Conservation (phyloP, 2,329 filamentous ascomycete species). For the Colletotrichum destructivum region DNA sequence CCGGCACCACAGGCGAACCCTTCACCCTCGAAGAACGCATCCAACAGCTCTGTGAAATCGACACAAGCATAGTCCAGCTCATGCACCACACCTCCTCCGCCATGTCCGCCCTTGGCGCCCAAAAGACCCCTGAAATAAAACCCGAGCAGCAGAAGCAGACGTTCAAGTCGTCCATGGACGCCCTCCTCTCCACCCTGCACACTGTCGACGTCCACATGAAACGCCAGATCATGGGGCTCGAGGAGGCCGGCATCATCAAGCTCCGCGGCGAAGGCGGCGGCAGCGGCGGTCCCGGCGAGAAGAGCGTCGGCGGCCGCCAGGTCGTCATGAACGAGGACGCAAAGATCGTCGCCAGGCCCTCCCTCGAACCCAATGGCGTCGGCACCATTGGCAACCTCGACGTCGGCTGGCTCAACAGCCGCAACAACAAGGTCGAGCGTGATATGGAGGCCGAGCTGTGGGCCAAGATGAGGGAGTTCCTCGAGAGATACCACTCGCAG, state of each 20-base stretch:
- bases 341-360: constrained; percentile 50
- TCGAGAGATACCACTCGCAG: constrained; percentile 49
- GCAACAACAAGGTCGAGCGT: constrained; percentile 84
- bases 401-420: constrained; percentile 90
- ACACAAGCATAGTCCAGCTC: constrained; percentile 67
- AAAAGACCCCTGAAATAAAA: constrained; percentile 60
- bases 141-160: constrained; percentile 60
- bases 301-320: constrained; percentile 43
- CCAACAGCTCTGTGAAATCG: constrained; percentile 83
- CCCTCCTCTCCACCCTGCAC: constrained; percentile 82
- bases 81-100: constrained; percentile 62
- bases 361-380: constrained; percentile 68
- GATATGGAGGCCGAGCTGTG: constrained; percentile 89
- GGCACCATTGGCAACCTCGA: constrained; percentile 77
- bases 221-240: constrained; percentile 82
- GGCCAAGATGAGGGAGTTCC: constrained; percentile 58
- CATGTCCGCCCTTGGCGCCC: constrained; percentile 57
- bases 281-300: background rate
- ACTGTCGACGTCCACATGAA: constrained; percentile 82
- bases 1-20: constrained; percentile 57
- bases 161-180: constrained; percentile 73
- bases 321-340: constrained; percentile 44
- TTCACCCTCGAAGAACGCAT: constrained; percentile 85
- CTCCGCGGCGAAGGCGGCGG: constrained; percentile 51
- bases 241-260: constrained; percentile 84